These are phyloP conservation scores for Vaccinium corymbosum DNA, from an alignment of 148 eudicot species.

Conservation along the genomic window DNA sequence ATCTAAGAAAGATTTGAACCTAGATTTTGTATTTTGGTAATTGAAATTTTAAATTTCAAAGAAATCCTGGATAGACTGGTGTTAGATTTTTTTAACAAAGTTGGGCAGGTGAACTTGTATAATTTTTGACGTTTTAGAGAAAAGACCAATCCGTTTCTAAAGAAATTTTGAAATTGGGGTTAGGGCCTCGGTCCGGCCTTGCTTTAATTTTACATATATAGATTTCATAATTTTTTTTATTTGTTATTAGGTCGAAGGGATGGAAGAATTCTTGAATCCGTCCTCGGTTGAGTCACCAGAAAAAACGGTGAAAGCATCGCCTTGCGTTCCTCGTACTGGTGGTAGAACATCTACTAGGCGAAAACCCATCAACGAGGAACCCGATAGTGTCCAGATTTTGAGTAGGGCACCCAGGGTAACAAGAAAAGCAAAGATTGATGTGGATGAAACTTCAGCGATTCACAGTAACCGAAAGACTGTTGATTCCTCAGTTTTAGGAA, in stretches of 20 bases:
- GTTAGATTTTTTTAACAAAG: no score
- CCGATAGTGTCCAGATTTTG: constrained; percentile 26
- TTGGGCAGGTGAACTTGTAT: no score
- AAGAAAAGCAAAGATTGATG: constrained; percentile 23
- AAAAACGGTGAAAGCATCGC: constrained; percentile 27
- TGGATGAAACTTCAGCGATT: constrained; percentile 18
- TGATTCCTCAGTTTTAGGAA: constrained; percentile 17
- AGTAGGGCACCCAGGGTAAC: constrained; percentile 33
- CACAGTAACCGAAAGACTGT: constrained; percentile 18
- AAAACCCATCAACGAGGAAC: constrained; percentile 20
- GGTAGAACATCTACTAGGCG: constrained; percentile 33
- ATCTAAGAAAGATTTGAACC: no score
- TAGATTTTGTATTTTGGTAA: no score
- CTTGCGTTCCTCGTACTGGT: constrained; percentile 30
- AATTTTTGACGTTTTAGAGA: no score
- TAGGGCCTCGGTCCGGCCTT: no score
- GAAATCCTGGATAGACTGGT: no score
- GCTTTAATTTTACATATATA: no score
- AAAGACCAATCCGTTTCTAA: no score
- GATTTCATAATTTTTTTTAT: neutral
- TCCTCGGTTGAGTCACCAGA: constrained; percentile 47
- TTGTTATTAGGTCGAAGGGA: constrained; percentile 61
- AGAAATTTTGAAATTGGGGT: no score
- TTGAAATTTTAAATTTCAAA: no score
- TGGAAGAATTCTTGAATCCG: constrained; percentile 50